Evolutionary conservation across 768 basidiomycete genomes (phyloP), one percentile per base, ranked within the genome.

Genomic region (Cystofilobasidium capitatum): DNA sequence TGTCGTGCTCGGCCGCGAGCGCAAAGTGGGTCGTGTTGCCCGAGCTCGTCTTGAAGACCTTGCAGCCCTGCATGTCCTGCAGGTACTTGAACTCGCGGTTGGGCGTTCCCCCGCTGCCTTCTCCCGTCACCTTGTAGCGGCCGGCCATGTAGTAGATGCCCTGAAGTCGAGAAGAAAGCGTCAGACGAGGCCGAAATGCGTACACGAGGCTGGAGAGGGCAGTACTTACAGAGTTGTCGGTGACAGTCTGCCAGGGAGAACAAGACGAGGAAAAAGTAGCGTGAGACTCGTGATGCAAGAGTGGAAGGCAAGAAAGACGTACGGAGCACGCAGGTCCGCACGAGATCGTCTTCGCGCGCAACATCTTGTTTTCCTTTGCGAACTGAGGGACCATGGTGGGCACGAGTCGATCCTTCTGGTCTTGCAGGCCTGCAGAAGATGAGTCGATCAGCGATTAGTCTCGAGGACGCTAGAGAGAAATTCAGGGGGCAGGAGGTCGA

Each of bases 111-210:
- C 67, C 58, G 2, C 69, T 69, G 2, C 91, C 93, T 77, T 96
- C 93, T 14, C 93, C 93, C 8, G 90, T 91, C 71, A 86, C 89
- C 77, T 97, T 97, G 89, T 89, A 98, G 84, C 91, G 76, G 17
- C 77, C 78, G 45, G 73, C 73, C 49, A 78, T 73, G 72, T 67
- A 67, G 63, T 35, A 59, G 33, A 62, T 69, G 44, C 29, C 5
- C 26, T 54, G 60, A 16, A 45, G 44, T 45, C 44, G 17, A 16
- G 44, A 45, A 5, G 14, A n/a, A 20, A 45, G 44, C 17, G 44
- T 31, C 49, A 26, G 7, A 8, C 49, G 49, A n/a, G n/a, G n/a
- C n/a, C n/a, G n/a, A n/a, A n/a, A n/a, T n/a, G n/a, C n/a, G n/a
- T n/a, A n/a, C n/a, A n/a, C n/a, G n/a, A n/a, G n/a, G n/a, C n/a